Evolutionary conservation across 495 filamentous ascomycete genomes (phyloP).

Genomic region (Penicillium bovifimosum): DNA sequence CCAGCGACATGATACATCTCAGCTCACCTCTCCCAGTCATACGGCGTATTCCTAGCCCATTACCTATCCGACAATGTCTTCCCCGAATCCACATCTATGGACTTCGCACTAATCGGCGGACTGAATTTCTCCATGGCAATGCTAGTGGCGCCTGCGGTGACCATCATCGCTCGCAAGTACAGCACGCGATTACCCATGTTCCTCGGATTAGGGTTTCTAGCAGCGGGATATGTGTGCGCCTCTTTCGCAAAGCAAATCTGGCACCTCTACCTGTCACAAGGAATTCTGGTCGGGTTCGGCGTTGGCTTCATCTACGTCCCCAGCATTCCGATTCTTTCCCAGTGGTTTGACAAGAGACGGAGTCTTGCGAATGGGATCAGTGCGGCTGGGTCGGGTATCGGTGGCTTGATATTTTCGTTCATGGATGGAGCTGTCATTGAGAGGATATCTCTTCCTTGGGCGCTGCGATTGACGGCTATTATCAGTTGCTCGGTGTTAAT

Average conservation of each 20-base stretch:
- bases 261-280: constrained; percentile 50
- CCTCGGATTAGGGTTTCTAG: constrained; percentile 36
- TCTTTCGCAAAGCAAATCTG: constrained; percentile 42
- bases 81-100: constrained; percentile 1
- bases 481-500: constrained; percentile 53
- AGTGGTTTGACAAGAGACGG: constrained; percentile 48
- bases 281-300: constrained; percentile 44
- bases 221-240: constrained; percentile 38
- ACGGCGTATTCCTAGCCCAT: constrained; percentile 6
- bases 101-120: constrained; percentile 14
- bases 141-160: constrained; percentile 5
- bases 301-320: constrained; percentile 49
- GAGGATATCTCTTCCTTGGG: constrained; percentile 51
- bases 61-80: constrained; percentile 10
- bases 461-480: constrained; percentile 65
- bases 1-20: neutral
- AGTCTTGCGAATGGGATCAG: constrained; percentile 47
- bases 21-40: constrained; percentile 9
- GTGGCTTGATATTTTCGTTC: constrained; percentile 47
- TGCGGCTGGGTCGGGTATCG: constrained; percentile 45
- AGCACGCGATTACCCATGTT: constrained; percentile 35
- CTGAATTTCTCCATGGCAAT: neutral
- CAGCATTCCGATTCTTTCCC: constrained; percentile 40
- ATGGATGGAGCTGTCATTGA: constrained; percentile 22
- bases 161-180: constrained; percentile 29